phyloP scores from a whole-genome alignment of 2,329 filamentous ascomycete genomes.

The Dactylonectria estremocensis region DNA sequence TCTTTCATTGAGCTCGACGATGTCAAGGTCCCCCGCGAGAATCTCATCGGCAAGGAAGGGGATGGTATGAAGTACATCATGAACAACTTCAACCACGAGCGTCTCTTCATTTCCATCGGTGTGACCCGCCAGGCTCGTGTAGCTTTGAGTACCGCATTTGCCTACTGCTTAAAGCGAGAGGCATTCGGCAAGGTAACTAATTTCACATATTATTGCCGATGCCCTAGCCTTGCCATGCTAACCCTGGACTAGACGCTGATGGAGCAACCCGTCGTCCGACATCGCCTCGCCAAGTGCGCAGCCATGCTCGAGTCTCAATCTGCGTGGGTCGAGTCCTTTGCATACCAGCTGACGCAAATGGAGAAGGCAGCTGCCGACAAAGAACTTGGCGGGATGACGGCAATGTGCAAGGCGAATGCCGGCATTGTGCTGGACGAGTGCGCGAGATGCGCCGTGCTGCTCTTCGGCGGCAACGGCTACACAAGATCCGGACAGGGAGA shows the following conservation, averaged over 20 bases:
- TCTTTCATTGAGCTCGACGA: constrained; percentile 85
- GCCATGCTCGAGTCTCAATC: constrained; percentile 78
- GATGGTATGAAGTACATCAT: constrained; percentile 82
- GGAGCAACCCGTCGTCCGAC: constrained; percentile 81
- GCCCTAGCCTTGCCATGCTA: background rate
- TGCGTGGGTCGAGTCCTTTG: constrained; percentile 81
- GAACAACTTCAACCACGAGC: constrained; percentile 87
- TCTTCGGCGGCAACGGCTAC: constrained; percentile 83
- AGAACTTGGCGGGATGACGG: constrained; percentile 80
- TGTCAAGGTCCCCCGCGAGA: constrained; percentile 78
- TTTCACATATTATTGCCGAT: too few relatives aligned
- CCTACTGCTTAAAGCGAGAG: constrained; percentile 57
- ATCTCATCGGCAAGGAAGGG: constrained; percentile 79
- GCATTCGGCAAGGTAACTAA: constrained; percentile 52
- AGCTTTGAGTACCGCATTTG: constrained; percentile 55
- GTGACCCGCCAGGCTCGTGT: constrained; percentile 71
- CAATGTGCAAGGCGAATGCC: constrained; percentile 79
- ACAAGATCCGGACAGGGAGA: constrained; percentile 80
- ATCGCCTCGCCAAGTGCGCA: constrained; percentile 80
- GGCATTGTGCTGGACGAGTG: constrained; percentile 82
- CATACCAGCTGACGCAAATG: constrained; percentile 78
- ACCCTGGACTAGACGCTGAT: constrained; percentile 65
- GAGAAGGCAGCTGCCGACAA: constrained; percentile 71
- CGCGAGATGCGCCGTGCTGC: constrained; percentile 76
- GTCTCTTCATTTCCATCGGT: constrained; percentile 76